Evolutionary conservation across 2,329 filamentous ascomycete species (phyloP).

Genomic region (Verticillium albo-atrum): DNA sequence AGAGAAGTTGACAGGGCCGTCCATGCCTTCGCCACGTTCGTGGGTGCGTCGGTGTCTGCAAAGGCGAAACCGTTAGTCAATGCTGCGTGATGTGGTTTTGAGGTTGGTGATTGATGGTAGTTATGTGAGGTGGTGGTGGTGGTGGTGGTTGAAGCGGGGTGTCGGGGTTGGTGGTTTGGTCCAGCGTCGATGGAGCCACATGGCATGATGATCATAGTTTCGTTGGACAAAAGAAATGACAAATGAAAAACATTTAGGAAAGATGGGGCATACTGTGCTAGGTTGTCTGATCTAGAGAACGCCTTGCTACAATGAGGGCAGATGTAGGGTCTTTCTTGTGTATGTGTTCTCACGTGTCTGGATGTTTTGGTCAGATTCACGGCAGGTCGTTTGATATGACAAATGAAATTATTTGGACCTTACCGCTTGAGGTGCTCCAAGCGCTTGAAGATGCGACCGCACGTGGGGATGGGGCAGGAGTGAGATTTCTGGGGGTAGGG

Average conservation of each 20-base stretch:
- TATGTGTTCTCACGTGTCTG: constrained; percentile 98
- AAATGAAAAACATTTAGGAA: constrained; percentile 26
- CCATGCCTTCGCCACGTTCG: constrained; percentile 58
- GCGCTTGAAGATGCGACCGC: constrained; percentile 95
- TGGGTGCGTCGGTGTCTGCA: constrained; percentile 80
- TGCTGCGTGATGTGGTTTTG: constrained; percentile 6
- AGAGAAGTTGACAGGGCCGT: constrained; percentile 57
- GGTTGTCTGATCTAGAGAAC: constrained; percentile 96
- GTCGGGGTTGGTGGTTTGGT: constrained; percentile 18
- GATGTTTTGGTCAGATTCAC: constrained; percentile 43
- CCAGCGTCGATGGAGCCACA: constrained; percentile 12
- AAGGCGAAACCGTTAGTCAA: constrained; percentile 36
- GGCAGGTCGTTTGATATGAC: constrained; percentile 30
- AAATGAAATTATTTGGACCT: constrained; percentile 44
- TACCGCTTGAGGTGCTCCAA: constrained; percentile 99
- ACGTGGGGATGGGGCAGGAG: constrained; percentile 98
- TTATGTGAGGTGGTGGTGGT: constrained; percentile 27
- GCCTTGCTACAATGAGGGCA: constrained; percentile 98
- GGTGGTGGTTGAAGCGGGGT: constrained; percentile 25
- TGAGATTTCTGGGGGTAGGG: constrained; percentile 98
- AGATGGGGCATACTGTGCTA: constrained; percentile 75
- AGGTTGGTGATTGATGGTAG: constrained; percentile 7
- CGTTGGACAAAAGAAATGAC: constrained; percentile 19
- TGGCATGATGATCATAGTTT: background rate
- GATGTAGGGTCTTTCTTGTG: constrained; percentile 96